These are phyloP conservation scores for Xerophyta viscosa DNA, from an alignment of 106 monocot genomes.

Conservation along the genomic window DNA sequence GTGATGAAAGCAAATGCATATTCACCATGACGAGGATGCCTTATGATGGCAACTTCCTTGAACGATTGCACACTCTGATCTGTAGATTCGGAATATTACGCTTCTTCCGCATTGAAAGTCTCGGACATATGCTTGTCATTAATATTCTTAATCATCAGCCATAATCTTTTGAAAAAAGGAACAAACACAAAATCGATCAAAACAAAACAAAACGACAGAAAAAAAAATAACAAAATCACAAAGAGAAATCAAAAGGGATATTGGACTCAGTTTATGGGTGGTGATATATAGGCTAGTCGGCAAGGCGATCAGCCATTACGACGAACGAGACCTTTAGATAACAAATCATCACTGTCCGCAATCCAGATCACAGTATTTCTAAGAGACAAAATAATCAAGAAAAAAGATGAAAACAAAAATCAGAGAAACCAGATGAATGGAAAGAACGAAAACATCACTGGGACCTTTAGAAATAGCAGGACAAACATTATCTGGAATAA, in stretches of 20 bases:
- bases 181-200: background rate
- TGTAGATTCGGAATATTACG: conserved; percentile 65
- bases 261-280: conserved; percentile 75
- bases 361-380: no score
- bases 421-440: no score
- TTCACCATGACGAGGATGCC: conserved; percentile 16
- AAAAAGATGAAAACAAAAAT: no score
- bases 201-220: background rate
- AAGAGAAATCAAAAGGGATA: background rate
- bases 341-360: conserved; percentile 35
- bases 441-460: no score
- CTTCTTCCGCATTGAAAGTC: conserved; percentile 24
- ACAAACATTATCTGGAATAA: no score
- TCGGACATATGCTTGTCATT: conserved; percentile 85
- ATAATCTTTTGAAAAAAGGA: background rate
- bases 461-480: no score
- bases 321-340: conserved; percentile 68
- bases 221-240: background rate
- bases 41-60: conserved; percentile 21
- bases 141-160: conserved; percentile 52
- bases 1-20: conserved; percentile 17
- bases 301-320: conserved; percentile 74
- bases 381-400: no score
- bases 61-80: conserved; percentile 15
- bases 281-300: conserved; percentile 82